Evolutionary conservation across 495 filamentous ascomycete genomes (phyloP).

Genomic region (Xylaria scruposa): DNA sequence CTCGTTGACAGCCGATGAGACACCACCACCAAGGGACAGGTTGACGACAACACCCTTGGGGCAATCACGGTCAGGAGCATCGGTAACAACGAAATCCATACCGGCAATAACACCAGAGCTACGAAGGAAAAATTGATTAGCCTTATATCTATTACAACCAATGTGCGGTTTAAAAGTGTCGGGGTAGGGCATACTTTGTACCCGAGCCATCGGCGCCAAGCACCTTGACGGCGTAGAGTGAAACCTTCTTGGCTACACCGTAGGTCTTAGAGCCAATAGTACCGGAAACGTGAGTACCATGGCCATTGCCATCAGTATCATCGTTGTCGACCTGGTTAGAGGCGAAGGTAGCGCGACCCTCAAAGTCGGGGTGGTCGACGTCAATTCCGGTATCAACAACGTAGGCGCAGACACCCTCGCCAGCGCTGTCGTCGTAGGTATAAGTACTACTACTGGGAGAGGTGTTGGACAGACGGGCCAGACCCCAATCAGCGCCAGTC

Average conservation of each 20-base stretch:
- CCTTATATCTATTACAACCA: background rate
- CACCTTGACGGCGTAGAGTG: constrained; percentile 71
- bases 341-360: constrained; percentile 58
- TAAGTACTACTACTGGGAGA: constrained; percentile 52
- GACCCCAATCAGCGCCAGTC: constrained; percentile 59
- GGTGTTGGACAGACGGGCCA: constrained; percentile 58
- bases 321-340: constrained; percentile 44
- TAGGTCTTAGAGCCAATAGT: constrained; percentile 67
- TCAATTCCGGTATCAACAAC: constrained; percentile 68
- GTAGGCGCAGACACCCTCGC: constrained; percentile 64
- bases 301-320: constrained; percentile 50
- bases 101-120: constrained; percentile 59
- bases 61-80: constrained; percentile 44
- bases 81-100: constrained; percentile 56
- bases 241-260: constrained; percentile 70
- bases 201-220: constrained; percentile 58
- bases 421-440: constrained; percentile 62
- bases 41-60: constrained; percentile 52
- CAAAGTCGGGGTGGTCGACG: constrained; percentile 61
- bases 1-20: constrained; percentile 54
- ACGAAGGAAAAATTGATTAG: constrained; percentile 9
- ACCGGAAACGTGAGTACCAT: constrained; percentile 71
- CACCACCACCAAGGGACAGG: constrained; percentile 57
- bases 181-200: constrained; percentile 30
- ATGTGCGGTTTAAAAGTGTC: background rate